Evolutionary conservation across 129 eudicot species (phyloP), one percentile per base, ranked within the genome.

Genomic region (Flaveria robusta): DNA sequence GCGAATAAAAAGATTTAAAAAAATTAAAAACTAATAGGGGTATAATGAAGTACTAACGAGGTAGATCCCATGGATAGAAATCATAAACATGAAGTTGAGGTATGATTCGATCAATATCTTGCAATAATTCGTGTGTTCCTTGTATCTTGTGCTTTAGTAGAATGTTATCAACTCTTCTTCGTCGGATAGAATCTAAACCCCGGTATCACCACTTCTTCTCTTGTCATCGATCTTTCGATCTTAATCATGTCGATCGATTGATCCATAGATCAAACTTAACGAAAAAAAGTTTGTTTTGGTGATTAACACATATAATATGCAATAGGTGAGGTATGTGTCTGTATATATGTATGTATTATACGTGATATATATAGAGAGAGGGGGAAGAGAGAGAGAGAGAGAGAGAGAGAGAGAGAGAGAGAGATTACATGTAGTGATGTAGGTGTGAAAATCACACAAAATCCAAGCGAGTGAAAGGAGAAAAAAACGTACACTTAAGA

Each of bases 121-220:
- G 75, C 13, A 13, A 59, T 18, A 43, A 31, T 19, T 52, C 54
- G 19, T 0, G 26, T 10, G 68, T 52, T 26, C 77, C 86, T 20
- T 75, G 71, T 7, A 87, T 75, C 80, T 84, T 87, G 10, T 81
- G 69, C 20, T 66, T 71, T 49, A 84, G 55, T 87, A 84, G 72
- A 86, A 86, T 0, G 77, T 54, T 52, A 86, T 34, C 69, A 86
- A 55, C 84, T 86, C 90, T 78, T 86, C 90, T 80, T 86, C 88
- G 88, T 86, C 24, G 90, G 90, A 71, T 77, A 86, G 68, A 86
- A 86, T 56, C 90, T 79, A 60, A 29, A 86, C 42, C 90, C 90
- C 4, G 87, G 87, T 72, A 66, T 58, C 79, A 52, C 68, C 74
- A 60, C 52, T 22, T 20, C 75, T 77, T 56, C 85, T 52, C 59